These are phyloP conservation scores for Suillus discolor DNA, from an alignment of 768 basidiomycete species.

Conservation along the genomic window DNA sequence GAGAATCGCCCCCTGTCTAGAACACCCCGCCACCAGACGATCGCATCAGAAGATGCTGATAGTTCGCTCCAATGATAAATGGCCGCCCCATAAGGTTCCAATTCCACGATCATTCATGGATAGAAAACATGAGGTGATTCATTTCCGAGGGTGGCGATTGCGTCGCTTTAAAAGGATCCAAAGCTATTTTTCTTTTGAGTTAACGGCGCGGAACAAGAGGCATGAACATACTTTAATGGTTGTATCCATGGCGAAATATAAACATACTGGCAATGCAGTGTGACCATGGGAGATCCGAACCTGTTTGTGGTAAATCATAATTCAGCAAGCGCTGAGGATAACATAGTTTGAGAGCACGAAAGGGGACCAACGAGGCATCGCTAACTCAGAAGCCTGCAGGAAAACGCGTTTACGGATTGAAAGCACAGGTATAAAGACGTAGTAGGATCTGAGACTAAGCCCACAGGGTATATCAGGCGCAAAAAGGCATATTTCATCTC, in stretches of 20 bases:
- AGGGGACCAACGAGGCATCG: conserved; percentile 16
- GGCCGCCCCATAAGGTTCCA: conserved; percentile 19
- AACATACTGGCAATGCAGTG: conserved; percentile 6
- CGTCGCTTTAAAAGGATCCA: neutral
- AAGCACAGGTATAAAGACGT: conserved; percentile 18
- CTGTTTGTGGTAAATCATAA: conserved; percentile 13
- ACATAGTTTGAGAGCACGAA: conserved; percentile 21
- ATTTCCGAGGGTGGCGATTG: conserved; percentile 34
- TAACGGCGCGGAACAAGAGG: neutral
- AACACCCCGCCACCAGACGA: conserved; percentile 22
- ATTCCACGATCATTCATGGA: conserved; percentile 28
- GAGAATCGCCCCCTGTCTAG: conserved; percentile 16
- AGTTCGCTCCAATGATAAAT: conserved; percentile 27
- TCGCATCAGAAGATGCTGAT: conserved; percentile 31
- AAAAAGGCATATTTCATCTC: conserved; percentile 10
- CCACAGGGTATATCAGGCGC: conserved; percentile 5
- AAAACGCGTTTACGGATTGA: conserved; percentile 10
- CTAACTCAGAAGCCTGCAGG: conserved; percentile 9
- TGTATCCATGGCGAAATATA: conserved; percentile 24
- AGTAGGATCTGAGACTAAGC: conserved; percentile 4
- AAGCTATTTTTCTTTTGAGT: conserved; percentile 4
- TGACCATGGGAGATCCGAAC: conserved; percentile 15
- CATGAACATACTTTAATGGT: neutral
- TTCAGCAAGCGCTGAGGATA: conserved; percentile 10
- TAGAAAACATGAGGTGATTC: conserved; percentile 34